Evolutionary conservation across 306 rosid genomes (phyloP).

Genomic region (Sphenostylis stenocarpa): DNA sequence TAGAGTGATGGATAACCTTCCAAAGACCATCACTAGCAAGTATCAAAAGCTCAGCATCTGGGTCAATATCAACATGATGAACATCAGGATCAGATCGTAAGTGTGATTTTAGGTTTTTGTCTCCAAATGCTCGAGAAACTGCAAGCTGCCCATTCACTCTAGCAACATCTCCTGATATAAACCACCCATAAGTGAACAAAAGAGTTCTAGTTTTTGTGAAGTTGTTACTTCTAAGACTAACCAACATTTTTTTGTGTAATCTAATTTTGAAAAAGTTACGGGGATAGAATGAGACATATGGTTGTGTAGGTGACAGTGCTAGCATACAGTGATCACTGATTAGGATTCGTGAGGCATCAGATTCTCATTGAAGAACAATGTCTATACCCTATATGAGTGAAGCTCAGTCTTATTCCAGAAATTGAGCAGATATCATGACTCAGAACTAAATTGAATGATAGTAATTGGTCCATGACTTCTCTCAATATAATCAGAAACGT

Average conservation of each 20-base stretch:
- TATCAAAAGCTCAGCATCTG: conserved; percentile 60
- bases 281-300: neutral
- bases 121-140: conserved; percentile 88
- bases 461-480: conserved; percentile 5
- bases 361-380: conserved; percentile 13
- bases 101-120: conserved; percentile 82
- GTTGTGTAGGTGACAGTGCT: neutral
- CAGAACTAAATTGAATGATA: neutral
- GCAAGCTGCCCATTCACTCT: conserved; percentile 95
- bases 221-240: neutral
- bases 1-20: conserved; percentile 57
- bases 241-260: neutral
- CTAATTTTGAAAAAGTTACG: neutral
- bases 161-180: conserved; percentile 75
- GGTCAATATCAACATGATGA: conserved; percentile 36
- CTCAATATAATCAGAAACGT: neutral
- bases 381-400: neutral
- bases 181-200: conserved; percentile 9
- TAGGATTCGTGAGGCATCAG: neutral
- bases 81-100: conserved; percentile 79
- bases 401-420: neutral
- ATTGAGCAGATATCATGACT: neutral
- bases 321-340: neutral
- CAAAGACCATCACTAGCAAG: conserved; percentile 89
- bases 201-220: neutral